phyloP scores from a whole-genome alignment of 768 basidiomycete species.

The Cubamyces sp. region DNA sequence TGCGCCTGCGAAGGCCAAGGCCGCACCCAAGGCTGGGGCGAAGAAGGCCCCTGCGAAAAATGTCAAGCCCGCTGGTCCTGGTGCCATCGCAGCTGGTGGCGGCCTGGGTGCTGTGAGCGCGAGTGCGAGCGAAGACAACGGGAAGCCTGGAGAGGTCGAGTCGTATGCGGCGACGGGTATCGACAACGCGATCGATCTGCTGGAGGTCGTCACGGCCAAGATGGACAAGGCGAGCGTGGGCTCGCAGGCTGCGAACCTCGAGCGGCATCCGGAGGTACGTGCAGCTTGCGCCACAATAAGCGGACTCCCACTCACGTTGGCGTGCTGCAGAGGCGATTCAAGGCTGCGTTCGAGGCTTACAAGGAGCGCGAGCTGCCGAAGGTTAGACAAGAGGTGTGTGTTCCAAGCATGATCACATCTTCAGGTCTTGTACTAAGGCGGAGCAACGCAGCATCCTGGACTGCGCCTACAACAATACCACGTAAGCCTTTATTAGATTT shows the following conservation, averaged over 20 bases:
- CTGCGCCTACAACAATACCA: constrained; percentile 90
- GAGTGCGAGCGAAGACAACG: constrained; percentile 34
- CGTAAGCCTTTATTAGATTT: constrained; percentile 40
- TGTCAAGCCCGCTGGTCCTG: constrained; percentile 73
- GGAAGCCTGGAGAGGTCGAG: constrained; percentile 52
- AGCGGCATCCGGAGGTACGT: constrained; percentile 89
- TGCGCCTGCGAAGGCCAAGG: constrained; percentile 59
- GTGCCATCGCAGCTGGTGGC: constrained; percentile 80
- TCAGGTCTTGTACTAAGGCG: not conserved
- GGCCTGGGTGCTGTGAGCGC: constrained; percentile 38
- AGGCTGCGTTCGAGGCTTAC: constrained; percentile 92
- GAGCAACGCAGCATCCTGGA: constrained; percentile 71
- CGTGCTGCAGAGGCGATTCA: constrained; percentile 78
- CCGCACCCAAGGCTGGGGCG: constrained; percentile 62
- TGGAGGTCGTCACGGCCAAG: constrained; percentile 89
- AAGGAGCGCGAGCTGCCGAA: constrained; percentile 84
- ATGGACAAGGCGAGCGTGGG: constrained; percentile 93
- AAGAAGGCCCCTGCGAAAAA: constrained; percentile 55
- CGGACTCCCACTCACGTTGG: constrained; percentile 2
- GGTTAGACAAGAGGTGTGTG: constrained; percentile 68
- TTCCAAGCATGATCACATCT: not conserved
- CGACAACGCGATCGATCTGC: constrained; percentile 86
- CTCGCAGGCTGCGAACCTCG: constrained; percentile 82
- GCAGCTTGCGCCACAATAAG: constrained; percentile 1
- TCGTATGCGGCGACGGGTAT: constrained; percentile 85